These are phyloP conservation scores for Suillus bovinus DNA, from an alignment of 768 basidiomycete genomes.

Conservation along the genomic window DNA sequence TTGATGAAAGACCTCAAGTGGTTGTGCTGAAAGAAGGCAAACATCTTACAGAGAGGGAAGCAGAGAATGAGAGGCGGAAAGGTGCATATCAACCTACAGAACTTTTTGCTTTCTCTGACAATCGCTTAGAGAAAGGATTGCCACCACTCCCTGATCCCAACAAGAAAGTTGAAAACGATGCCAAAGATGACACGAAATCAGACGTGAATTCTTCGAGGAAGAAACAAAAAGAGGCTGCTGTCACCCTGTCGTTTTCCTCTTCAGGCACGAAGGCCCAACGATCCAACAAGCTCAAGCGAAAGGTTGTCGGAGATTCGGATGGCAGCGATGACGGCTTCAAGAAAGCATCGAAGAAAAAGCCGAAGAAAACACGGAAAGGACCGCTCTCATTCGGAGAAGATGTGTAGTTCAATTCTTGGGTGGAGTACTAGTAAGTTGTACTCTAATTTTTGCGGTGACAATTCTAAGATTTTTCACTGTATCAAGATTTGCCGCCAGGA, in stretches of 20 bases:
- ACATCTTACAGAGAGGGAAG: constrained; percentile 79
- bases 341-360: constrained; percentile 50
- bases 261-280: constrained; percentile 26
- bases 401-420: constrained; percentile 12
- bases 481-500: background rate
- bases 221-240: constrained; percentile 17
- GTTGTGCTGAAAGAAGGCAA: constrained; percentile 89
- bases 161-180: constrained; percentile 18
- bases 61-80: constrained; percentile 72
- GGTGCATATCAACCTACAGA: constrained; percentile 42
- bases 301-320: constrained; percentile 35
- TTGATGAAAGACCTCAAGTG: constrained; percentile 84
- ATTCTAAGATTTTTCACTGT: background rate
- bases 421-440: background rate
- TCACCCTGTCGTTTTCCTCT: constrained; percentile 43
- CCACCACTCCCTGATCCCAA: constrained; percentile 48
- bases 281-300: constrained; percentile 34
- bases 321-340: constrained; percentile 27
- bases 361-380: constrained; percentile 47
- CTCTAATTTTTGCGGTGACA: background rate
- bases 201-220: constrained; percentile 20
- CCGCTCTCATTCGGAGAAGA: constrained; percentile 39
- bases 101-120: constrained; percentile 9
- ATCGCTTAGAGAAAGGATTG: constrained; percentile 56
- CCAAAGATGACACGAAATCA: constrained; percentile 30